These are phyloP conservation scores for Venturia carpophila DNA, from an alignment of 2,329 filamentous ascomycete genomes.

Conservation along the genomic window DNA sequence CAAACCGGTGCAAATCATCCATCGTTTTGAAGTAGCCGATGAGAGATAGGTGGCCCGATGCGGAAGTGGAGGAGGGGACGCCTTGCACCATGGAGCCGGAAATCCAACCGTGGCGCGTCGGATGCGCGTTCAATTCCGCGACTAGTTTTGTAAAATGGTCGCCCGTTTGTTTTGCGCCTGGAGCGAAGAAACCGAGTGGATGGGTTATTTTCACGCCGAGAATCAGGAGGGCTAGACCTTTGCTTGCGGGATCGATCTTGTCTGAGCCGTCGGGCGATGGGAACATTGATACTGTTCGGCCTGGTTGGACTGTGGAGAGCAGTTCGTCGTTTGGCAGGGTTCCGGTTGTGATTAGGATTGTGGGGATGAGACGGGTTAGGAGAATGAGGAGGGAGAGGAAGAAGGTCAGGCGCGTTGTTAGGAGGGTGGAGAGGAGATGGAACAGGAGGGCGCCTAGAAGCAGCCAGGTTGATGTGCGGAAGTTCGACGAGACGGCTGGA, in stretches of 20 bases:
- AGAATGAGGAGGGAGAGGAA: slow-evolving; percentile 6
- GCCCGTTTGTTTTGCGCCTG: slow-evolving; percentile 36
- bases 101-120: slow-evolving; percentile 43
- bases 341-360: slow-evolving; percentile 14
- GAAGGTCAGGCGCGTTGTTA: slow-evolving; percentile 9
- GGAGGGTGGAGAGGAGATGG: slow-evolving; percentile 4
- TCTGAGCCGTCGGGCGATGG: slow-evolving; percentile 5
- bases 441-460: slow-evolving; percentile 9
- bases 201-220: slow-evolving; percentile 15
- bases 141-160: slow-evolving; percentile 36
- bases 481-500: slow-evolving; percentile 1
- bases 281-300: slow-evolving; percentile 5
- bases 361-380: slow-evolving; percentile 10
- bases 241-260: background rate
- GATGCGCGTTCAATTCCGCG: slow-evolving; percentile 27
- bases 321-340: slow-evolving; percentile 6
- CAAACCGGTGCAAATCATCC: slow-evolving; percentile 46
- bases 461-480: slow-evolving; percentile 17
- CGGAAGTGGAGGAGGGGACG: slow-evolving; percentile 33
- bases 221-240: slow-evolving; percentile 13
- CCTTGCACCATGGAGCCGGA: slow-evolving; percentile 24
- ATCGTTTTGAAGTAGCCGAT: slow-evolving; percentile 46
- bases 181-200: slow-evolving; percentile 43
- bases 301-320: background rate
- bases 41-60: slow-evolving; percentile 30